Evolutionary conservation across 257 asterid species (phyloP), one percentile per base, ranked within the genome.

Genomic region (Solanum stenotomum): DNA sequence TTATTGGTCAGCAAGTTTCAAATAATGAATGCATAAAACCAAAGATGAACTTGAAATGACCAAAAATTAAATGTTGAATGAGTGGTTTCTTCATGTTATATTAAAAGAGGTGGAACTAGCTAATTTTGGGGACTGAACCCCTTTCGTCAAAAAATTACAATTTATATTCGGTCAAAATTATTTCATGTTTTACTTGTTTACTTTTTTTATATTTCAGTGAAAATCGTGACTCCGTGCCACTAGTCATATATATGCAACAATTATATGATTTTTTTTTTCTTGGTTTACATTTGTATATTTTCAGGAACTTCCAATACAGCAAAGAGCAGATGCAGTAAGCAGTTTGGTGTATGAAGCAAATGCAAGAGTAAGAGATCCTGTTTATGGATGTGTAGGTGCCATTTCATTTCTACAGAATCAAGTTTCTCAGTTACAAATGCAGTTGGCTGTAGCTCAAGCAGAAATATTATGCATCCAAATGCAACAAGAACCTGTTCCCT

Each of bases 321-420:
- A 95, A 37, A 87, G 99, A 81, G 93, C 89, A 65, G 98, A 96
- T 87, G 99, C 99, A 33, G 98, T 95, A 61, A 94, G 95, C 92
- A 96, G 99, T 87, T 90, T 96, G 89, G 99, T 96, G 0, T 96
- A 95, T 59, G 98, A 96, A 87, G 98, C 99, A 18, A 95, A 94
- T 38, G 98, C 99, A 13, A 91, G 99, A 86, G 91, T 94, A 94
- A 89, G 98, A 89, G 99, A 96, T 71, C 99, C 99, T 0, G 98
- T 95, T 0, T 94, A 96, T 33, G 99, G 99, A 5, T 96, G 99
- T 88, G 99, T 95, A 1, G 99, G 99, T 11, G 98, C 98, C 5
- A 94, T 96, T 20, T 94, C 98, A 20, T 95, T 90, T 85, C 81
- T 96, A 89, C 99, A 96, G 90, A 94, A 93, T 71, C 98, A 96